Evolutionary conservation across 768 basidiomycete species (phyloP).

Genomic region (Phlebiopsis flavidoalba): DNA sequence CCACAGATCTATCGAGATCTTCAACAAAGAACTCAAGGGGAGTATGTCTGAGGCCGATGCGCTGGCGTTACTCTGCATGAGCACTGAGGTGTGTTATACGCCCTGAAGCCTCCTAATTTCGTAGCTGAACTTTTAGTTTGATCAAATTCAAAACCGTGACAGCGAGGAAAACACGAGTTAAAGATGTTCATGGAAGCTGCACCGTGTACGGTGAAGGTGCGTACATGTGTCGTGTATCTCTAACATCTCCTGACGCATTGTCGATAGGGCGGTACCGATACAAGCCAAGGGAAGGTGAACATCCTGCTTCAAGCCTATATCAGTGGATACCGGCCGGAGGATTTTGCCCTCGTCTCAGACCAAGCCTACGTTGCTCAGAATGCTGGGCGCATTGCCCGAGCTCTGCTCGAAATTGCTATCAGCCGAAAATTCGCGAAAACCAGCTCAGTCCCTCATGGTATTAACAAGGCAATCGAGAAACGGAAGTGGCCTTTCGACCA

Average conservation of each 20-base stretch:
- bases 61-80: slow-evolving; percentile 78
- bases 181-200: slow-evolving; percentile 58
- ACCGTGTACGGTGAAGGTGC: slow-evolving; percentile 79
- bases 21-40: slow-evolving; percentile 70
- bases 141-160: slow-evolving; percentile 92
- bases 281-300: slow-evolving; percentile 84
- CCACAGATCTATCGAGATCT: slow-evolving; percentile 79
- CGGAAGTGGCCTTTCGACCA: slow-evolving; percentile 95
- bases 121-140: slow-evolving; percentile 50
- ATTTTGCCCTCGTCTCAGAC: slow-evolving; percentile 96
- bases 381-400: slow-evolving; percentile 89
- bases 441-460: slow-evolving; percentile 71
- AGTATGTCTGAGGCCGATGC: slow-evolving; percentile 93
- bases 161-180: slow-evolving; percentile 82
- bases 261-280: slow-evolving; percentile 56
- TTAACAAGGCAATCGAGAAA: slow-evolving; percentile 92
- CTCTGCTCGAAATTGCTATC: slow-evolving; percentile 90
- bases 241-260: neutral
- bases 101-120: neutral
- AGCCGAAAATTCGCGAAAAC: slow-evolving; percentile 89
- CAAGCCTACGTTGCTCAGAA: slow-evolving; percentile 93
- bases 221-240: slow-evolving; percentile 13
- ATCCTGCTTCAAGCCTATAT: slow-evolving; percentile 91
- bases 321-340: slow-evolving; percentile 74
- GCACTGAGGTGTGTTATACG: slow-evolving; percentile 68